A percentile compares a stretch with the other conserved stretches of the same genome.
These are phyloP conservation scores for Monilinia aucupariae DNA, from an alignment of 2,329 filamentous ascomycete genomes.

Conservation along the genomic window DNA sequence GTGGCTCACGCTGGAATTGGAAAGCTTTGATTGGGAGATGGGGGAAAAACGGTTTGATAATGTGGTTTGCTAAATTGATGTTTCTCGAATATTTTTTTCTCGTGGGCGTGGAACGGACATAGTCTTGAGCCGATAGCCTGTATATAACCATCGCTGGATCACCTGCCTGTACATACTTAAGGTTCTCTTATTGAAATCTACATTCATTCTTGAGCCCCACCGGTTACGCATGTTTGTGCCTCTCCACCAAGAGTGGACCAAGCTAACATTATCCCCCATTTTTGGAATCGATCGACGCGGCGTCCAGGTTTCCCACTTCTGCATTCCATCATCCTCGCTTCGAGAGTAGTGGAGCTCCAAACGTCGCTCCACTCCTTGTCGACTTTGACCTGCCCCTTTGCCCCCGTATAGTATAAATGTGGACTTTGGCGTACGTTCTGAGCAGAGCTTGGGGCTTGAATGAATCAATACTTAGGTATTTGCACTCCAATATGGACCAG, in stretches of 20 bases:
- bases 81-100: neutral
- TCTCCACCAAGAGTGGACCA: neutral
- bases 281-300: neutral
- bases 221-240: neutral
- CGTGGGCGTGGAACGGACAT: neutral
- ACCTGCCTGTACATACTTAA: neutral
- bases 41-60: neutral
- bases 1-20: slow-evolving; percentile 14
- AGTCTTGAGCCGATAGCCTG: neutral
- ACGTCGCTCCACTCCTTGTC: neutral
- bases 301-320: neutral
- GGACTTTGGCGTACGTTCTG: neutral
- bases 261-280: neutral
- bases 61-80: neutral
- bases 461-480: too few relatives aligned
- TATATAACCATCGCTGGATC: neutral
- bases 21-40: neutral
- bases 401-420: too few relatives aligned
- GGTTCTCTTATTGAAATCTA: neutral
- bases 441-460: too few relatives aligned
- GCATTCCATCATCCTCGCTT: neutral
- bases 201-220: neutral
- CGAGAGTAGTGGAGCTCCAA: neutral
- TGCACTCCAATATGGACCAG: too few relatives aligned
- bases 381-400: neutral